Evolutionary conservation across 176 grass and related monocot genomes (phyloP).

Genomic region (Oryza glaberrima): DNA sequence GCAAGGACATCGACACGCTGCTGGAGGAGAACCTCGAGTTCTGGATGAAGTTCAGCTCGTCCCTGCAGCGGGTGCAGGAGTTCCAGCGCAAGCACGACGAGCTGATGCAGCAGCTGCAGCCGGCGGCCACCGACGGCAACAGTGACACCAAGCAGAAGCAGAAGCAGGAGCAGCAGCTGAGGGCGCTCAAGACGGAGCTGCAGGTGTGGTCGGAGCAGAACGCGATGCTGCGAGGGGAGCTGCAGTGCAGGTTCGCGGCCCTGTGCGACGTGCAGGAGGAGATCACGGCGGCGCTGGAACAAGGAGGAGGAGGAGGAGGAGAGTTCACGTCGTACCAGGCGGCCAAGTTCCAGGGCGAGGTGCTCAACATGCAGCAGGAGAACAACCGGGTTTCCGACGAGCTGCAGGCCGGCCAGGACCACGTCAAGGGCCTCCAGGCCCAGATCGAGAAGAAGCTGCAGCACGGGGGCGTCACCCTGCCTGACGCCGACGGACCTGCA

Average conservation of each 20-base stretch:
- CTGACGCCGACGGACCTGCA: background rate
- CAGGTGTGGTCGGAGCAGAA: constrained; percentile 96
- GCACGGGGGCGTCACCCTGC: constrained; percentile 46
- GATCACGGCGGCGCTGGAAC: constrained; percentile 52
- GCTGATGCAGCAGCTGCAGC: constrained; percentile 47
- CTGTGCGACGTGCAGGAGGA: constrained; percentile 79
- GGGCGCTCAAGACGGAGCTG: constrained; percentile 81
- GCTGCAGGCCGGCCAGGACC: constrained; percentile 68
- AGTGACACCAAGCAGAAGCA: constrained; percentile 19
- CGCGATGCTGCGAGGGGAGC: constrained; percentile 62
- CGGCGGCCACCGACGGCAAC: background rate
- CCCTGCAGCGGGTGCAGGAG: constrained; percentile 73
- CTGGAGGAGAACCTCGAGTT: constrained; percentile 93
- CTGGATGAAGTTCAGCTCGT: constrained; percentile 91
- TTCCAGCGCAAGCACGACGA: constrained; percentile 59
- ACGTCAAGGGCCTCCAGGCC: constrained; percentile 69
- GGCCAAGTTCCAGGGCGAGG: constrained; percentile 87
- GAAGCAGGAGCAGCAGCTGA: constrained; percentile 53
- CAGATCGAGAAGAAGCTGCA: constrained; percentile 69
- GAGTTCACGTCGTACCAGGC: constrained; percentile 77
- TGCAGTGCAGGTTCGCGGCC: constrained; percentile 65
- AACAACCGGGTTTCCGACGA: constrained; percentile 78
- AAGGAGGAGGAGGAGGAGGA: background rate
- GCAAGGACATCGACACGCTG: constrained; percentile 71
- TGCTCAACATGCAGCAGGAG: constrained; percentile 94